Percentiles rank a stretch among this genome's conserved stretches.
These are phyloP conservation scores for Nigrospora oryzae DNA, from an alignment of 2,329 filamentous ascomycete species.

Conservation along the genomic window DNA sequence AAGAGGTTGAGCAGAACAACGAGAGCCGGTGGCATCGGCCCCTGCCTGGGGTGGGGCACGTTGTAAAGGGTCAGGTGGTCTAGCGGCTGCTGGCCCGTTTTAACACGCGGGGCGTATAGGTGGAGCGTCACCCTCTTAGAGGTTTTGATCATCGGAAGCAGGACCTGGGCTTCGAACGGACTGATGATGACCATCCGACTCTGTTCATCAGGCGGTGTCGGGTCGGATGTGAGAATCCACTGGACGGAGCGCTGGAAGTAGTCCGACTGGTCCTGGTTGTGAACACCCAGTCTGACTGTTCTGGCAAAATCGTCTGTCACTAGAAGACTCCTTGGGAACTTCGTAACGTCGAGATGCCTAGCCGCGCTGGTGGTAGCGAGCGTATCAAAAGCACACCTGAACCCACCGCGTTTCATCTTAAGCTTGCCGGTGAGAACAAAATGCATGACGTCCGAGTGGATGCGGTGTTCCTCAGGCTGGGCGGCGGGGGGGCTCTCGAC, in stretches of 20 bases:
- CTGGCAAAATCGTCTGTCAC: neutral
- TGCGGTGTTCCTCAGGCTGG: constrained; percentile 26
- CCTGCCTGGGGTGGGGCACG: constrained; percentile 4
- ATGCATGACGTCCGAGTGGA: constrained; percentile 31
- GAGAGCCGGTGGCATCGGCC: constrained; percentile 5
- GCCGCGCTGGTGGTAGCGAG: neutral
- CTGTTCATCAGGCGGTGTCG: neutral
- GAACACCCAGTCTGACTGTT: neutral
- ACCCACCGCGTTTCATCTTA: neutral
- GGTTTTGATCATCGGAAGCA: constrained; percentile 6
- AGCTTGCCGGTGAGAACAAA: constrained; percentile 23
- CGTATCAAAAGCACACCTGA: neutral
- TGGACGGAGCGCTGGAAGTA: constrained; percentile 10
- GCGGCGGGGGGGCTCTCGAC: constrained; percentile 36
- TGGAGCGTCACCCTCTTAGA: constrained; percentile 9
- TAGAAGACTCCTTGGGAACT: neutral
- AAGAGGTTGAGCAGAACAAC: constrained; percentile 53
- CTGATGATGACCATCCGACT: constrained; percentile 12
- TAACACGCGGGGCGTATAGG: constrained; percentile 10
- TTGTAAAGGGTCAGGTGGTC: constrained; percentile 12
- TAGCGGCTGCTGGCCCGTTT: constrained; percentile 4
- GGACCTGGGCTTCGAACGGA: constrained; percentile 13
- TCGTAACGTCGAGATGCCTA: neutral
- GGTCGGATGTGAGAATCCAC: constrained; percentile 9
- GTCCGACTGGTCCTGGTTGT: constrained; percentile 2